Percentiles rank a stretch among this genome's conserved stretches.
These are phyloP conservation scores for Dactylellina leptospora DNA, from an alignment of 2,329 filamentous ascomycete genomes.

Conservation along the genomic window DNA sequence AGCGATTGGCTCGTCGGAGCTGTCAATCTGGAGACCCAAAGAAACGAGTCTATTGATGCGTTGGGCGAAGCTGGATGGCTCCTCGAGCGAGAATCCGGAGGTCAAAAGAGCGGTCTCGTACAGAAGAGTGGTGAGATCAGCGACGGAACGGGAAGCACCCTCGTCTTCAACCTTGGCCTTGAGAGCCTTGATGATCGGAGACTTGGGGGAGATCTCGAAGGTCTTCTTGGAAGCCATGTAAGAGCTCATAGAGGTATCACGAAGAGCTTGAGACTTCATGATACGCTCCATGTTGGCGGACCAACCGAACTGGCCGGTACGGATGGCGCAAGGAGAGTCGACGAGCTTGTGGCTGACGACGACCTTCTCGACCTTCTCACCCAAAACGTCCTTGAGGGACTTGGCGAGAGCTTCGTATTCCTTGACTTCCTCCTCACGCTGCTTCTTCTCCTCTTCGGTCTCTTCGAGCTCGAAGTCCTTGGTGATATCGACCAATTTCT, in stretches of 20 bases:
- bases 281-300: conserved; percentile 99
- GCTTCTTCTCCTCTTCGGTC: conserved; percentile 98
- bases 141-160: conserved; percentile 97
- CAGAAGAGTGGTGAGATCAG: conserved; percentile 97
- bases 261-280: conserved; percentile 99
- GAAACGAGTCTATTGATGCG: conserved; percentile 99
- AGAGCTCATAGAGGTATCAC: conserved; percentile 98
- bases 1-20: conserved; percentile 75
- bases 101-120: conserved; percentile 99
- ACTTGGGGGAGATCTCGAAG: conserved; percentile 99
- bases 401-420: conserved; percentile 95
- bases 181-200: conserved; percentile 96
- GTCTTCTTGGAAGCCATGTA: conserved; percentile 99
- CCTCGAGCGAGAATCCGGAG: conserved; percentile 99
- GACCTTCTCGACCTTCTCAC: conserved; percentile 99
- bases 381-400: conserved; percentile 97
- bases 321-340: conserved; percentile 94
- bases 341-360: conserved; percentile 98
- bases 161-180: conserved; percentile 99
- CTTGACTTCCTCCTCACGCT: conserved; percentile 96
- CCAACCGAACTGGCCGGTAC: conserved; percentile 99
- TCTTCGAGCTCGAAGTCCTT: conserved; percentile 99
- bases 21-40: conserved; percentile 95
- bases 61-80: conserved; percentile 96
- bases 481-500: conserved; percentile 99